These are phyloP conservation scores for Tetrahymena borealis DNA, from an alignment of 73 alveolate genomes.

Conservation along the genomic window DNA sequence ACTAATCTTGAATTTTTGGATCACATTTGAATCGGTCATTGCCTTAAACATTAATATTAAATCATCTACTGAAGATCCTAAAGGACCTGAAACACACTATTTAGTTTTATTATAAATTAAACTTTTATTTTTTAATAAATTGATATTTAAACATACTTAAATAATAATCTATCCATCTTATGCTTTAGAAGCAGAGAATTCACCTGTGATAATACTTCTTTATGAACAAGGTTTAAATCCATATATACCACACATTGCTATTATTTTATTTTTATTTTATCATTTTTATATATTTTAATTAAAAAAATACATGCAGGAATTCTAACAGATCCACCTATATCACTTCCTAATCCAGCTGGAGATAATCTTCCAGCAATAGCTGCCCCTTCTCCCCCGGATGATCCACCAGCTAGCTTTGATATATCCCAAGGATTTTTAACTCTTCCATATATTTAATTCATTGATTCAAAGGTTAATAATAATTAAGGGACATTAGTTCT, in stretches of 20 bases:
- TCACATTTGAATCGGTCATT: conserved; percentile 3
- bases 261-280: background rate
- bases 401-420: conserved; percentile 65
- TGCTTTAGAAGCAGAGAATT: conserved; percentile 39
- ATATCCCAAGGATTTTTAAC: conserved; percentile 56
- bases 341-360: conserved; percentile 69
- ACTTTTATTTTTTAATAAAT: conserved; percentile 7
- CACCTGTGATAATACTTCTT: background rate
- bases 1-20: background rate
- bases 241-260: background rate
- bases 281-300: background rate
- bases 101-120: background rate
- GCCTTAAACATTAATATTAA: conserved; percentile 1
- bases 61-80: conserved; percentile 58
- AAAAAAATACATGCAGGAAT: conserved; percentile 41
- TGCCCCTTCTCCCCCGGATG: conserved; percentile 82
- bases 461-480: conserved; percentile 31
- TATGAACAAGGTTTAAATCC: background rate
- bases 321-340: conserved; percentile 70
- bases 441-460: conserved; percentile 48
- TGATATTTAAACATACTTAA: conserved; percentile 21
- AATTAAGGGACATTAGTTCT: conserved; percentile 54
- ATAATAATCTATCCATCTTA: conserved; percentile 56
- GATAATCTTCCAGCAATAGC: conserved; percentile 53
- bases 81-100: conserved; percentile 41